Percentiles rank a stretch among this genome's conserved stretches.
These are phyloP conservation scores for Pseudoturritis turrita DNA, from an alignment of 345 rosid genomes.

Conservation along the genomic window DNA sequence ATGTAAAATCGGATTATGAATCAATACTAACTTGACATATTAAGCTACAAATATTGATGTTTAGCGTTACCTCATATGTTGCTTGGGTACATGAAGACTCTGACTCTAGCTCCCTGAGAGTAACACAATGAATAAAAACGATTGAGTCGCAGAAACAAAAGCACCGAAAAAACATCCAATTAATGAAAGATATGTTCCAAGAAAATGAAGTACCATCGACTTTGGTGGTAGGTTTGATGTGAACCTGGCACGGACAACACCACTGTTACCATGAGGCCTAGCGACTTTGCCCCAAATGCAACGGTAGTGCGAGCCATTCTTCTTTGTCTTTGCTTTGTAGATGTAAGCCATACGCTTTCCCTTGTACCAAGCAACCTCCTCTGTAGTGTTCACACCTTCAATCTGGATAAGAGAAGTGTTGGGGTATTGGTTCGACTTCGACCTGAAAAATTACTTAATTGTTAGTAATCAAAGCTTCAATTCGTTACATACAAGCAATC, in stretches of 20 bases:
- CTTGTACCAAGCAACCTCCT: conserved; percentile 74
- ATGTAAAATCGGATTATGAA: neutral
- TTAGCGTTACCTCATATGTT: conserved; percentile 58
- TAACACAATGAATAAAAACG: neutral
- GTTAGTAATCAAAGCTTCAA: neutral
- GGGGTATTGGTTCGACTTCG: conserved; percentile 87
- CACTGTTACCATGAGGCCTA: conserved; percentile 93
- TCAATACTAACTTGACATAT: neutral
- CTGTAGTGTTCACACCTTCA: conserved; percentile 85
- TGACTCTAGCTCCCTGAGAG: conserved; percentile 69
- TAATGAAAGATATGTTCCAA: neutral
- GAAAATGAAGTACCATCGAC: conserved; percentile 55
- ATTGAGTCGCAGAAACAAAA: neutral
- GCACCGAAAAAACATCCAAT: neutral
- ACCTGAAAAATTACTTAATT: conserved; percentile 36
- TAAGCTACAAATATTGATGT: neutral
- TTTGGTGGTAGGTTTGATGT: conserved; percentile 85
- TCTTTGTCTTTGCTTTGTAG: conserved; percentile 89
- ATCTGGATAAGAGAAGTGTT: conserved; percentile 77
- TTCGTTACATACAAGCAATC: neutral
- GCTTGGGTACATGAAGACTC: conserved; percentile 97
- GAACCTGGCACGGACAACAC: conserved; percentile 86
- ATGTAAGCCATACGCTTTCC: conserved; percentile 94
- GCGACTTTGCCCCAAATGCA: conserved; percentile 95
- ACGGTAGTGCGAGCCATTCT: conserved; percentile 75